Base-by-base conservation (phyloP, 2,329 filamentous ascomycete species). In the Xylaria sp. region DNA sequence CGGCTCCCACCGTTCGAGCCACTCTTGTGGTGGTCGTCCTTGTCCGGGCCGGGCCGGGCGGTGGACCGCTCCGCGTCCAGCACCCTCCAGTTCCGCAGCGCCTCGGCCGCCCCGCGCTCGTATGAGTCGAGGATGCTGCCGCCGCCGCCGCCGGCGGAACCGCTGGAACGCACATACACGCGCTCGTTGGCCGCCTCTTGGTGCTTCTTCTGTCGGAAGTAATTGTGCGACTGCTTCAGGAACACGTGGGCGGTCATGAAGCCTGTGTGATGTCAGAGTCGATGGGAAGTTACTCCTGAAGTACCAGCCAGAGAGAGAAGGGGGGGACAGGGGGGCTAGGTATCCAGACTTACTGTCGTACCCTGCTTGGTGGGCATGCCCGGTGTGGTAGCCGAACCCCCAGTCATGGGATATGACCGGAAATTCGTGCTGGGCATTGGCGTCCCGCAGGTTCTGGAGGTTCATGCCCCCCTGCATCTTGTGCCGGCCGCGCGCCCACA, bases 341-440 rank as follows among this genome's bases (percentile, higher is more conserved):
- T 37, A 22, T 34, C 16, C 7, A 2, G 7, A 60, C 69, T 63
- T 65, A 75, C 81, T 85, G 65, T 87, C 84, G 58, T 78, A 87
- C 11, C 84, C 85, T 5, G 84, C 84, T 61, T 86, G 78, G 50
- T 87, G 85, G 8, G 55, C 60, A 2, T 40, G 19, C 1, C 29
- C 40, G n/a, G 68, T 56, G 44, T 65, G 52, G 39, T 73, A 68
- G 42, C 20, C 48, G 24, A 24, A 41, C n/a, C 0, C 69, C 72
- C 24, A 69, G 62, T 18, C 46, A 42, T 44, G n/a, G 24, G 29
- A 42, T 44, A 83, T 73, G 2, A 71, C 48, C 2, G 81, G 81
- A 16, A 71, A 66, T 21, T 72, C 64, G 34, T 76, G 70, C 4
- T 59, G 58, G 41, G 70, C 68, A 22, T 81, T 68, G 9, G 72